A percentile compares a stretch with the other conserved stretches of the same genome.
These are phyloP conservation scores for Saccharomycopsis fodiens DNA, from an alignment of 805 yeast species.

Conservation along the genomic window DNA sequence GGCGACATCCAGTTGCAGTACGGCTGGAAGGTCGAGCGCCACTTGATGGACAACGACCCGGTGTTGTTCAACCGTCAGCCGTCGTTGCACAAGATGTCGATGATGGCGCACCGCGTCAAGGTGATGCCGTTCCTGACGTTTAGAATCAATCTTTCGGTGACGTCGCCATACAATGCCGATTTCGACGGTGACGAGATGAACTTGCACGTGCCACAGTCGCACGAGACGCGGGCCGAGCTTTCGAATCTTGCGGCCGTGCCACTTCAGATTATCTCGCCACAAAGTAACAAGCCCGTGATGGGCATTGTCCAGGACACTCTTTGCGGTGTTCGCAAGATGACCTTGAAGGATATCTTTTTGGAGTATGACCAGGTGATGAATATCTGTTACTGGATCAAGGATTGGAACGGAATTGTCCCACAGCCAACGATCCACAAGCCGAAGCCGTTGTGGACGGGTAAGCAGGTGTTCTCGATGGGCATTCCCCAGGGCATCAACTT, in stretches of 20 bases:
- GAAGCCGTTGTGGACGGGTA: constrained; percentile 96
- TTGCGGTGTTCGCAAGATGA: constrained; percentile 95
- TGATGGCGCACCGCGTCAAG: constrained; percentile 98
- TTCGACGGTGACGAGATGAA: constrained; percentile 99
- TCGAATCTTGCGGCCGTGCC: constrained; percentile 96
- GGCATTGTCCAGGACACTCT: constrained; percentile 99
- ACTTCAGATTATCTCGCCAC: constrained; percentile 95
- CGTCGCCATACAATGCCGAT: constrained; percentile 99
- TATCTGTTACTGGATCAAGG: constrained; percentile 94
- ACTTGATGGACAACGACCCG: constrained; percentile 94
- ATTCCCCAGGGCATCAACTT: constrained; percentile 94
- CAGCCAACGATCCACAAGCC: constrained; percentile 93
- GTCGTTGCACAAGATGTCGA: constrained; percentile 97
- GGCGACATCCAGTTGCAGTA: constrained; percentile 97
- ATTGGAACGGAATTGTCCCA: constrained; percentile 98
- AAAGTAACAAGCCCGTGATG: constrained; percentile 98
- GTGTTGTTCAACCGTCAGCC: constrained; percentile 99
- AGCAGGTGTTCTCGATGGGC: constrained; percentile 84
- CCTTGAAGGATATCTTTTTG: constrained; percentile 79
- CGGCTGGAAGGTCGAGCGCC: constrained; percentile 99
- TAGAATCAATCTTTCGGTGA: constrained; percentile 91
- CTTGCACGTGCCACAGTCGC: constrained; percentile 97
- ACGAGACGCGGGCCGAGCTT: constrained; percentile 94
- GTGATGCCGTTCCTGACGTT: constrained; percentile 99
- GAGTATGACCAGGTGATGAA: constrained; percentile 95